A percentile compares a stretch with the other conserved stretches of the same genome.
phyloP scores from a whole-genome alignment of 1,284 basidiomycete genomes.

The Cryptococcus sp. region DNA sequence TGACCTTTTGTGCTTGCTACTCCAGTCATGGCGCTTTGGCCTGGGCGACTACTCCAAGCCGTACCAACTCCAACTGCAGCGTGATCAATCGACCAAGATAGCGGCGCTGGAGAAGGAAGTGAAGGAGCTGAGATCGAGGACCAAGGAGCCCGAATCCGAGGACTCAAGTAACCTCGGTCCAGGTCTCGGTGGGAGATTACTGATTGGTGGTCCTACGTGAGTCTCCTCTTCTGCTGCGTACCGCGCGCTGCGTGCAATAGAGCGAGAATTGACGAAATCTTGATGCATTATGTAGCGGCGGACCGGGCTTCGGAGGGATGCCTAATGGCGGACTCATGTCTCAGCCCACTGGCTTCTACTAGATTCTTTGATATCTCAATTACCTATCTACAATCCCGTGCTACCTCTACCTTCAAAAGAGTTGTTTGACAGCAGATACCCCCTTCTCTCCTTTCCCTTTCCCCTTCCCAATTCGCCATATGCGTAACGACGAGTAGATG shows the following conservation, averaged over 20 bases:
- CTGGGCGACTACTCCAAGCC: constrained; percentile 97
- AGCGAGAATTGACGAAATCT: not conserved
- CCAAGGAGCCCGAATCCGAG: constrained; percentile 36
- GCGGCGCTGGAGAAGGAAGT: constrained; percentile 51
- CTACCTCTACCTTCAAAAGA: constrained; percentile 1
- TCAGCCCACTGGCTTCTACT: constrained; percentile 54
- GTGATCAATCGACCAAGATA: constrained; percentile 54
- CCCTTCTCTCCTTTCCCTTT: not conserved
- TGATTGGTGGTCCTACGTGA: constrained; percentile 51
- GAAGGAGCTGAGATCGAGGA: constrained; percentile 49
- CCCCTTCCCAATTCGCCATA: not conserved
- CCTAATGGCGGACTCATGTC: constrained; percentile 43
- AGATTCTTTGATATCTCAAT: constrained; percentile 3
- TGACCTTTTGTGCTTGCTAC: not conserved
- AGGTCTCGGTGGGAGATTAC: constrained; percentile 50
- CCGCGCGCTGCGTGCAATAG: no score
- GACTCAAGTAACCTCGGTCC: constrained; percentile 33
- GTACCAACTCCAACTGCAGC: constrained; percentile 83
- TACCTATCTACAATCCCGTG: not conserved
- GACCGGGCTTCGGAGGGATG: constrained; percentile 22
- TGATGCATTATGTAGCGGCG: constrained; percentile 8
- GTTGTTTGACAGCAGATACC: not conserved
- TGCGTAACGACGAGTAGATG: no score
- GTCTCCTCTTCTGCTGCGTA: constrained; percentile 9
- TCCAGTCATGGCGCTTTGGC: constrained; percentile 82